Evolutionary conservation across 2,329 filamentous ascomycete species (phyloP), one percentile per base, ranked within the genome.

Genomic region (Arthrobotrys entomopaga): DNA sequence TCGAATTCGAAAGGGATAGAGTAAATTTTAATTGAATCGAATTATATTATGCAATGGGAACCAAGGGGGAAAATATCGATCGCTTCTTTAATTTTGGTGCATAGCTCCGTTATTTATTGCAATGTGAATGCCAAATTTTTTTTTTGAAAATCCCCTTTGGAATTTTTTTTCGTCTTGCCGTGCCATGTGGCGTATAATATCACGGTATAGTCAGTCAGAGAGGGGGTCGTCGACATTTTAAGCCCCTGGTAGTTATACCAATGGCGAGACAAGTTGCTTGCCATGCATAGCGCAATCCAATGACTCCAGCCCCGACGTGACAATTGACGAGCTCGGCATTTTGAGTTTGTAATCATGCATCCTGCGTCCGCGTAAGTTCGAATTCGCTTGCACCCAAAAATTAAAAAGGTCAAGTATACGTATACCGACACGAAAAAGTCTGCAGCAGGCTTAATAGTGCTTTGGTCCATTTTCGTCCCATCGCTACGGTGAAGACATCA

Each of bases 71-170:
- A 46, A 59, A 59, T 59, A 34, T 57, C 53, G 19, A 22, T 43
- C 16, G 13, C 13, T 13, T 6, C 7, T 6, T 46, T 15, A n/a
- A 6, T 43, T 16, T 57, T 11, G 22, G 38, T 24, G 34, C 53
- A 57, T 57, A 57, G 19, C 38, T 57, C 16, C 20, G 29, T 24
- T 20, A 10, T 34, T 13, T 34, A 43, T 57, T 38, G 53, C 38
- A 57, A 57, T 57, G 53, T 43, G 53, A 43, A 57, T 57, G 19
- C 53, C 53, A 57, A 57, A 38, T 3, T 20, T 54, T 11, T 19
- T 3, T 20, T 54, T 11, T 19, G 5, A 19, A 50, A 20, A 34
- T 34, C 29, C 29, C 29, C 10, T 34, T 50, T 19, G 16, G 16
- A 4, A 19, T 46, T 15, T 50, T n/a, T 24, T 10, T 4, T 20